These are phyloP conservation scores for Peronospora tabacina DNA, from an alignment of 352 stramenopile species.

Conservation along the genomic window DNA sequence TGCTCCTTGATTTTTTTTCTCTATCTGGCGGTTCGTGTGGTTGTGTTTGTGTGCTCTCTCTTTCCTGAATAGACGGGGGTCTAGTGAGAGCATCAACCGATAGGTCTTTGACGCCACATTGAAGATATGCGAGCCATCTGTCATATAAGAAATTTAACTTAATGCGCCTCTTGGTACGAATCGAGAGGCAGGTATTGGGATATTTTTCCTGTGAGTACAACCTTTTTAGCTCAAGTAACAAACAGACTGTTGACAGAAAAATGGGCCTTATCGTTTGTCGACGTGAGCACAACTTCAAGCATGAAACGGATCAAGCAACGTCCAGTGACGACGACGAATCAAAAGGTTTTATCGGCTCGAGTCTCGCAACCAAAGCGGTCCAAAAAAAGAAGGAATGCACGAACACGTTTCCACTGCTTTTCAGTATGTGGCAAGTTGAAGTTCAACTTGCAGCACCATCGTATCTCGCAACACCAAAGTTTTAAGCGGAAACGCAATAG, in stretches of 20 bases:
- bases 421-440: not conserved
- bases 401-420: not conserved
- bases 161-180: not conserved
- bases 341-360: no score
- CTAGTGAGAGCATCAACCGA: not conserved
- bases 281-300: not conserved
- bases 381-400: no score
- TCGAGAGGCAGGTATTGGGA: not conserved
- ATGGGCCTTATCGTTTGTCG: not conserved
- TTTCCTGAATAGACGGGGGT: not conserved
- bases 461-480: not conserved
- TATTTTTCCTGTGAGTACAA: not conserved
- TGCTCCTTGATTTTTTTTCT: conserved; percentile 1
- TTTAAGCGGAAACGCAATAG: not conserved
- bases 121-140: not conserved
- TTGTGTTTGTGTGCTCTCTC: not conserved
- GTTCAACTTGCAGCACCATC: not conserved
- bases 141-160: not conserved
- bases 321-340: no score
- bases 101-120: not conserved
- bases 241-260: not conserved
- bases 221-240: not conserved
- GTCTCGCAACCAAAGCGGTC: not conserved
- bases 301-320: not conserved
- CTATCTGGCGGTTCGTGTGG: conserved; percentile 7